phyloP scores from a whole-genome alignment of 805 yeast species.

The Torulaspora indica region DNA sequence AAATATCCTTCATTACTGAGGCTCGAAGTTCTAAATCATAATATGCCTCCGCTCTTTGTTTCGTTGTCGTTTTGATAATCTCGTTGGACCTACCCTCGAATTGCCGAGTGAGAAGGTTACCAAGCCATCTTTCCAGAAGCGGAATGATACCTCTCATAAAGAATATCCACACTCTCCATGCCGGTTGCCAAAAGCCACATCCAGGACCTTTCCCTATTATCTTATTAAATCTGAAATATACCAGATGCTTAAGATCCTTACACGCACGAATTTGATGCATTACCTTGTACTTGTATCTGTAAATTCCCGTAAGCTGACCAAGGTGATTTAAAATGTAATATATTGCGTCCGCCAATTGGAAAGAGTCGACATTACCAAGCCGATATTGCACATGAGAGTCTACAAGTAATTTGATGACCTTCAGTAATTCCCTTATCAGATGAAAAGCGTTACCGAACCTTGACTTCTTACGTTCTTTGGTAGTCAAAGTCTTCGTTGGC shows the following conservation, averaged over 20 bases:
- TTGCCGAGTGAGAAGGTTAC: constrained; percentile 84
- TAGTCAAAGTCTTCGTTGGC: constrained; percentile 92
- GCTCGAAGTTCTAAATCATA: constrained; percentile 91
- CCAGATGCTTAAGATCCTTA: constrained; percentile 89
- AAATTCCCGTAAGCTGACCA: constrained; percentile 94
- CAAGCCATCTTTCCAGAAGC: constrained; percentile 88
- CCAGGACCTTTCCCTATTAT: constrained; percentile 98
- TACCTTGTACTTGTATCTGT: constrained; percentile 92
- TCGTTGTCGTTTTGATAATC: constrained; percentile 88
- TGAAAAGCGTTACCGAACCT: constrained; percentile 97
- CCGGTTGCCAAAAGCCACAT: constrained; percentile 98
- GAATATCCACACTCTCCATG: constrained; percentile 95
- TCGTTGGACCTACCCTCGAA: constrained; percentile 95
- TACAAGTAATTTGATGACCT: constrained; percentile 78
- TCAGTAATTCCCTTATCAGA: constrained; percentile 79
- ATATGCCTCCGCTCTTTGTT: constrained; percentile 92
- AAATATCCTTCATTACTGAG: constrained; percentile 89
- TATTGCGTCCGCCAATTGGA: constrained; percentile 90
- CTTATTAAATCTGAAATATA: constrained; percentile 76
- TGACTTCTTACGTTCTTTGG: constrained; percentile 93
- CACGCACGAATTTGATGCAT: constrained; percentile 98
- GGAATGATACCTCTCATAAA: constrained; percentile 92
- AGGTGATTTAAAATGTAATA: constrained; percentile 86
- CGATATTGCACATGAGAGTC: constrained; percentile 92
- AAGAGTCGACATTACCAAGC: constrained; percentile 86